Evolutionary conservation across 192 early-diverging fungal genomes (phyloP).

Genomic region (Coemansia umbellata): DNA sequence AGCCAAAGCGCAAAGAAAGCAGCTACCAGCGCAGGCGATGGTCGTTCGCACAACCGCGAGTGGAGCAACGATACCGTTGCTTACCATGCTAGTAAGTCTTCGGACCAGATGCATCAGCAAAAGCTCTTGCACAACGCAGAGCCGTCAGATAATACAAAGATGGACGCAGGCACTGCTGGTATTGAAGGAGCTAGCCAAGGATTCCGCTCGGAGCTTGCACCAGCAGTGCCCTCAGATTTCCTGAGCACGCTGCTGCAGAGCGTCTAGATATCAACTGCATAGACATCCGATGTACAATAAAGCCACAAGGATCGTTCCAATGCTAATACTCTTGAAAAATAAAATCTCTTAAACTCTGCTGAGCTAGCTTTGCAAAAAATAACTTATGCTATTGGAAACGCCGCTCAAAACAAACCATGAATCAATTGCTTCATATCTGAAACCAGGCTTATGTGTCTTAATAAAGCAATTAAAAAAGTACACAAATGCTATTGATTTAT

Average conservation of each 20-base stretch:
- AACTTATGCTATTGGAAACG: neutral
- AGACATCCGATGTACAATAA: too few relatives aligned
- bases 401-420: too few relatives aligned
- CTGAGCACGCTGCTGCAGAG: constrained; percentile 29
- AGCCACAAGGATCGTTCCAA: too few relatives aligned
- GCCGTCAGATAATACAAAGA: too few relatives aligned
- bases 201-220: constrained; percentile 26
- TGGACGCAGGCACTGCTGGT: neutral
- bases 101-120: too few relatives aligned
- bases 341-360: neutral
- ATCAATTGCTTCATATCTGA: too few relatives aligned
- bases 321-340: too few relatives aligned
- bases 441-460: too few relatives aligned
- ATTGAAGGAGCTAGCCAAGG: neutral
- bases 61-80: constrained; percentile 50
- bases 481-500: too few relatives aligned
- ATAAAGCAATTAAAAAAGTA: too few relatives aligned
- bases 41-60: constrained; percentile 23
- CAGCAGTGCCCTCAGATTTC: constrained; percentile 42
- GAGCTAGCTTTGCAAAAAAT: neutral
- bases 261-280: constrained; percentile 5
- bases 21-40: neutral
- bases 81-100: neutral
- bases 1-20: neutral
- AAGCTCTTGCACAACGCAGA: too few relatives aligned